Evolutionary conservation across 305 asterid genomes (phyloP), one percentile per base, ranked within the genome.

Genomic region (Coffea humblotiana): DNA sequence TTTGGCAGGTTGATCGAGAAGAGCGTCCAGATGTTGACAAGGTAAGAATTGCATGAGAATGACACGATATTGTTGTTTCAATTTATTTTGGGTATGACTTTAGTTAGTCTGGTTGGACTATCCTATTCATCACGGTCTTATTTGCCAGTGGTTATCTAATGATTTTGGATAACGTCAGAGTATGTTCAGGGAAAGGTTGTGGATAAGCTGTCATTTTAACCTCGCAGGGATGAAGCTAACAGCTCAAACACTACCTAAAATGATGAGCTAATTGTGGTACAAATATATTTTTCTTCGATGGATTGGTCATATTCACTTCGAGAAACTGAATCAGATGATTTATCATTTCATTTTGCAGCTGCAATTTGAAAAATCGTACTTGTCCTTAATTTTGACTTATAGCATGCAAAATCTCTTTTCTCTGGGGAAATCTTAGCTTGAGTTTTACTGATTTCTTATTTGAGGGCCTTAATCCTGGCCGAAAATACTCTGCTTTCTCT

Each of bases 21-120:
- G 99, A 95, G 80, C 89, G 99, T 58, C 98, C 99, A 40, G 99
- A 95, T 68, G 99, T 95, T 21, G 99, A 95, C 80, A 95, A 93
- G 99, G 99, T 92, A 80, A 58, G 58, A 29, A 27, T 43, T 64
- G 10, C 13, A 29, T 4, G 71, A 79, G 35, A 40, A 40, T 77
- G 47, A 21, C 32, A 16, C 4, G 9, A 10, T 23, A 49, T 66
- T 66, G 52, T 37, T 66, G 18, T 49, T 29, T 64, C 32, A 23
- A 6, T 52, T 37, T 40, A 56, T n/a, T 75, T 74, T 74, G 52
- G 2, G 40, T 13, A 8, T 69, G 51, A 69, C 29, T 19, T 1
- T n/a, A 47, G 40, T 48, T 35, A 58, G 23, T 19, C 64, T 58
- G 64, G 23, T 58, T 7, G 25, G 63, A 19, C 11, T 9, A 19